Percentiles rank a stretch among this genome's conserved stretches.
Conservation (phyloP, 768 basidiomycete genomes). For the Collybia sp. region DNA sequence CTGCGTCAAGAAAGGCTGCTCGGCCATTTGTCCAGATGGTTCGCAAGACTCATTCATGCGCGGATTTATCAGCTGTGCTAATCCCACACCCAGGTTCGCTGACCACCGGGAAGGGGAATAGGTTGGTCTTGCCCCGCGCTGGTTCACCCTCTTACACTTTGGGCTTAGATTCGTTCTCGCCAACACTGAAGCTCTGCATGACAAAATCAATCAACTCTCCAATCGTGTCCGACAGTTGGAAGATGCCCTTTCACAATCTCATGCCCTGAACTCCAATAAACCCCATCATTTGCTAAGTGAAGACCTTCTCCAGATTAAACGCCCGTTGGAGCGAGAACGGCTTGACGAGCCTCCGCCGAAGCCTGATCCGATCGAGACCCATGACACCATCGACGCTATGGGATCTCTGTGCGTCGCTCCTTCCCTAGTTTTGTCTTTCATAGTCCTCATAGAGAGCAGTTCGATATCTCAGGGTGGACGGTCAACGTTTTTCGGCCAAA, state of each 20-base stretch:
- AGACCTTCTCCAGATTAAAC: conserved; percentile 60
- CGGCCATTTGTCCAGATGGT: conserved; percentile 67
- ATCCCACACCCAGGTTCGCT: conserved; percentile 44
- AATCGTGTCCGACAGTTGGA: conserved; percentile 65
- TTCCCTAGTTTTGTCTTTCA: conserved; percentile 8
- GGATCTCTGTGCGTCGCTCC: conserved; percentile 50
- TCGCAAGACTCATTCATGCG: conserved; percentile 9
- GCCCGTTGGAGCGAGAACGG: conserved; percentile 60
- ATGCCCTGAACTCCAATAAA: conserved; percentile 40
- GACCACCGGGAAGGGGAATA: conserved; percentile 70
- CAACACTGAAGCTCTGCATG: conserved; percentile 65
- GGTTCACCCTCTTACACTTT: conserved; percentile 5
- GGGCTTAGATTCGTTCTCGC: conserved; percentile 58
- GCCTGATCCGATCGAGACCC: conserved; percentile 40
- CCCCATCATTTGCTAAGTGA: conserved; percentile 56
- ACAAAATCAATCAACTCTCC: conserved; percentile 58
- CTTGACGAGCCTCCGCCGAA: conserved; percentile 29
- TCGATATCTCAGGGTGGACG: conserved; percentile 60
- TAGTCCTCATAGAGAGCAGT: conserved; percentile 25
- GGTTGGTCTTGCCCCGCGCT: conserved; percentile 28
- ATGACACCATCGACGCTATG: conserved; percentile 58
- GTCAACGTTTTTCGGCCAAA: conserved; percentile 60
- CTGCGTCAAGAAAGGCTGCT: conserved; percentile 54
- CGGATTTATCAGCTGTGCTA: conserved; percentile 9
- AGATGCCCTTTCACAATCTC: conserved; percentile 54